Evolutionary conservation across 2,329 filamentous ascomycete genomes (phyloP).

Genomic region (Aureobasidium sp.): DNA sequence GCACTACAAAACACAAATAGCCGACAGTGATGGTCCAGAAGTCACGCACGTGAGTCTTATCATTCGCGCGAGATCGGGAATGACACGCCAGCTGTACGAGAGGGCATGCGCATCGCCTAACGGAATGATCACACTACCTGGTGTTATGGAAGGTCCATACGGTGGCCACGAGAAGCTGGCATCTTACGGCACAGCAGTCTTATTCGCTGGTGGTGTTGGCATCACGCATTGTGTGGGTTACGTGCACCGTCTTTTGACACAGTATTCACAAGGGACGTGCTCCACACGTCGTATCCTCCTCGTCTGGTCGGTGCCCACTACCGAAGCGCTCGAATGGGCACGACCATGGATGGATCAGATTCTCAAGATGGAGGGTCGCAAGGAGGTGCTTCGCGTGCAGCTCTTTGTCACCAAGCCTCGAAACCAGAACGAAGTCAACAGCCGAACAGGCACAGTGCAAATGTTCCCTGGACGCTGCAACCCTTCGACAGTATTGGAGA

Average conservation of each 20-base stretch:
- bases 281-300: slow-evolving; percentile 65
- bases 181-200: slow-evolving; percentile 70
- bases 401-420: slow-evolving; percentile 58
- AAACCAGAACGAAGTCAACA: slow-evolving; percentile 46
- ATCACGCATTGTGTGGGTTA: slow-evolving; percentile 75
- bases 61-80: slow-evolving; percentile 65
- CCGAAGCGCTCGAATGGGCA: slow-evolving; percentile 58
- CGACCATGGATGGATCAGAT: slow-evolving; percentile 60
- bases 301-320: slow-evolving; percentile 72
- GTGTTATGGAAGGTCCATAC: slow-evolving; percentile 70
- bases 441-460: slow-evolving; percentile 51
- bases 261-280: slow-evolving; percentile 61
- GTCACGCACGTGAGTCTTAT: slow-evolving; percentile 57
- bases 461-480: slow-evolving; percentile 56
- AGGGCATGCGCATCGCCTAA: slow-evolving; percentile 56
- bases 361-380: slow-evolving; percentile 50
- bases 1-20: slow-evolving; percentile 11
- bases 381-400: slow-evolving; percentile 53
- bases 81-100: slow-evolving; percentile 63
- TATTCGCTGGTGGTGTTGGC: slow-evolving; percentile 74
- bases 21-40: slow-evolving; percentile 18
- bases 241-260: slow-evolving; percentile 63
- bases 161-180: slow-evolving; percentile 62
- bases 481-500: slow-evolving; percentile 48
- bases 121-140: slow-evolving; percentile 56